Conservation (phyloP, 371 early-diverging fungal genomes). For the Mortierella sp. region DNA sequence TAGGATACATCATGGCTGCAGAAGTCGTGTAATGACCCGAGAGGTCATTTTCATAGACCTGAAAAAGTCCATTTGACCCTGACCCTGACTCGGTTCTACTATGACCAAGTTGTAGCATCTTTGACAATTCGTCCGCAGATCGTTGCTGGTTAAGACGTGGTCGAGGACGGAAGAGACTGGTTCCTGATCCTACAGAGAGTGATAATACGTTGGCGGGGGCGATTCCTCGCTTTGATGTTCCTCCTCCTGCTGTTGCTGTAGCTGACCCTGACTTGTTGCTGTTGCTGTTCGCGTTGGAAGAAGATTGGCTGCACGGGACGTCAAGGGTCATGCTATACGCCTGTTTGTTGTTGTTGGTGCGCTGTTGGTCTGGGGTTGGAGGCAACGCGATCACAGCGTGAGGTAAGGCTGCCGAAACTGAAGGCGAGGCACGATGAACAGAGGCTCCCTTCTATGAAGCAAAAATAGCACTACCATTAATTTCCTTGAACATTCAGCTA, state of each 20-base stretch:
- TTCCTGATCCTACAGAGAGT: slow-evolving; percentile 21
- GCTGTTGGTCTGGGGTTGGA: neutral
- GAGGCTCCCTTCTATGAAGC: neutral
- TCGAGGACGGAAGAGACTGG: slow-evolving; percentile 25
- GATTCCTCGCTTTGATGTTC: slow-evolving; percentile 6
- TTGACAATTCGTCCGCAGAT: slow-evolving; percentile 46
- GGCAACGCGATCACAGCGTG: neutral
- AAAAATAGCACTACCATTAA: neutral
- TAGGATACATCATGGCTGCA: slow-evolving; percentile 19
- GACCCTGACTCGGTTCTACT: neutral
- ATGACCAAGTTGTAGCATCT: neutral
- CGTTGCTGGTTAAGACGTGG: slow-evolving; percentile 39
- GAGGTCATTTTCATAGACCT: neutral
- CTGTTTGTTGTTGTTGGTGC: neutral
- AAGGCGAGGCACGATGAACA: neutral
- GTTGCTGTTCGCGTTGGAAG: neutral
- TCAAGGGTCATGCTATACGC: neutral
- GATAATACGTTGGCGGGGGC: slow-evolving; percentile 10
- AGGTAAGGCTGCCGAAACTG: neutral
- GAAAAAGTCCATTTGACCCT: neutral
- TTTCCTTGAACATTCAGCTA: neutral
- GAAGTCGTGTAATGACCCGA: slow-evolving; percentile 20
- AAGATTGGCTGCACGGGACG: neutral
- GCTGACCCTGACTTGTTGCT: too few relatives aligned
- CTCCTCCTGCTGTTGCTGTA: neutral